These are phyloP conservation scores for Corynascus novoguineensis DNA, from an alignment of 495 filamentous ascomycete species.

Conservation along the genomic window DNA sequence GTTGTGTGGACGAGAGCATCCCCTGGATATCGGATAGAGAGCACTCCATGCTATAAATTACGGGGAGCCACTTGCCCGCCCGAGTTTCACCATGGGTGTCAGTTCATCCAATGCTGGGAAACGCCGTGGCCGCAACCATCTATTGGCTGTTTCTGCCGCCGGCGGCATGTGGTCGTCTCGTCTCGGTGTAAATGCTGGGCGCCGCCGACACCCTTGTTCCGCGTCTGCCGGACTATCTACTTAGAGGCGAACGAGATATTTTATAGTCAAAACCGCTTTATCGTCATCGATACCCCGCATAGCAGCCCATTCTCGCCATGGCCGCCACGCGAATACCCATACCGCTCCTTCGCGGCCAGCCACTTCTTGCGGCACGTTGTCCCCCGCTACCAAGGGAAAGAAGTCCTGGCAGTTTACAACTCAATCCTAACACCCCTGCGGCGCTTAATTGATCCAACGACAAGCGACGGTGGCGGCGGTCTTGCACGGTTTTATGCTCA, in stretches of 20 bases:
- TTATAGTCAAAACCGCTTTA: slow-evolving; percentile 6
- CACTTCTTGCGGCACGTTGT: slow-evolving; percentile 6
- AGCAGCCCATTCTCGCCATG: background rate
- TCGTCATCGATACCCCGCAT: background rate
- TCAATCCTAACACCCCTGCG: background rate
- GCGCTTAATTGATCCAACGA: too few species aligned
- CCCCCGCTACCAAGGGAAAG: background rate
- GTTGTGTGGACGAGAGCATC: background rate
- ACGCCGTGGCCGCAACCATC: background rate
- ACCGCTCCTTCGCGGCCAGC: slow-evolving; percentile 1
- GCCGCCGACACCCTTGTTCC: slow-evolving; percentile 4
- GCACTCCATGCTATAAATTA: background rate
- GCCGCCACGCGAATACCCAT: background rate
- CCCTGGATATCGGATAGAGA: background rate
- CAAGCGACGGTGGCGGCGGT: background rate
- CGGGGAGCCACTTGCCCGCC: background rate
- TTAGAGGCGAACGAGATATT: background rate
- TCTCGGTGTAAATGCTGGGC: slow-evolving; percentile 6
- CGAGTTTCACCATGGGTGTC: slow-evolving; percentile 1
- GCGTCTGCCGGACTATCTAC: slow-evolving; percentile 5
- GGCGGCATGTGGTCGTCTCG: background rate
- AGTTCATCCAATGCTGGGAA: too few species aligned
- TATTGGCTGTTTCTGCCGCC: slow-evolving; percentile 11
- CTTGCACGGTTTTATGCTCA: background rate
- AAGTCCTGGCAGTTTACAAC: background rate